A percentile compares a stretch with the other conserved stretches of the same genome.
Evolutionary conservation across 768 basidiomycete species (phyloP).

Genomic region (Leccinellum luteum): DNA sequence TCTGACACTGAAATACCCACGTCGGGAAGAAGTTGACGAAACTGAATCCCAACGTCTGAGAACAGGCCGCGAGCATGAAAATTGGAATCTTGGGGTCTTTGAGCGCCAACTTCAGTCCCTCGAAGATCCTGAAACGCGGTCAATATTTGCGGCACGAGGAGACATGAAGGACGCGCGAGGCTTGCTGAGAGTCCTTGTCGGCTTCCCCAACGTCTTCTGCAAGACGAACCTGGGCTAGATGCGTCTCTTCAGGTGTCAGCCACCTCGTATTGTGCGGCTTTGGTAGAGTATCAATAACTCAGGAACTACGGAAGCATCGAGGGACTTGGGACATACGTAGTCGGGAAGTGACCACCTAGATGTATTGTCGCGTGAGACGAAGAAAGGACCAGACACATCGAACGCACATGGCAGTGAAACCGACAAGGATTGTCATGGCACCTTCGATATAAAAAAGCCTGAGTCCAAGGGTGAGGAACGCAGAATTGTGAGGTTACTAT

Average conservation of each 20-base stretch:
- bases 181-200: constrained; percentile 53
- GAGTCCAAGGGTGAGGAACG: not conserved
- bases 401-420: constrained; percentile 50
- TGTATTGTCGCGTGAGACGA: not conserved
- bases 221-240: constrained; percentile 62
- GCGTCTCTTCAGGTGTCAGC: constrained; percentile 48
- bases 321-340: constrained; percentile 40
- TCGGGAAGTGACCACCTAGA: constrained; percentile 58
- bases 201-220: constrained; percentile 70
- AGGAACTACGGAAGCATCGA: not conserved
- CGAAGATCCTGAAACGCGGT: constrained; percentile 13
- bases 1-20: constrained; percentile 23
- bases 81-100: constrained; percentile 53
- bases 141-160: not conserved
- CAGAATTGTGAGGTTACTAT: not conserved
- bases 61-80: constrained; percentile 52
- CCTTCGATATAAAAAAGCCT: constrained; percentile 79
- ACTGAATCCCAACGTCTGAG: constrained; percentile 55
- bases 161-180: constrained; percentile 44
- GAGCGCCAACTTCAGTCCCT: constrained; percentile 46
- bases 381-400: not conserved
- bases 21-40: constrained; percentile 63
- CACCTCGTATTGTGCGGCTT: constrained; percentile 64
- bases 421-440: constrained; percentile 57
- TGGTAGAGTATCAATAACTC: not conserved